These are phyloP conservation scores for Diaporthe citriasiana DNA, from an alignment of 2,329 filamentous ascomycete species.

Conservation along the genomic window DNA sequence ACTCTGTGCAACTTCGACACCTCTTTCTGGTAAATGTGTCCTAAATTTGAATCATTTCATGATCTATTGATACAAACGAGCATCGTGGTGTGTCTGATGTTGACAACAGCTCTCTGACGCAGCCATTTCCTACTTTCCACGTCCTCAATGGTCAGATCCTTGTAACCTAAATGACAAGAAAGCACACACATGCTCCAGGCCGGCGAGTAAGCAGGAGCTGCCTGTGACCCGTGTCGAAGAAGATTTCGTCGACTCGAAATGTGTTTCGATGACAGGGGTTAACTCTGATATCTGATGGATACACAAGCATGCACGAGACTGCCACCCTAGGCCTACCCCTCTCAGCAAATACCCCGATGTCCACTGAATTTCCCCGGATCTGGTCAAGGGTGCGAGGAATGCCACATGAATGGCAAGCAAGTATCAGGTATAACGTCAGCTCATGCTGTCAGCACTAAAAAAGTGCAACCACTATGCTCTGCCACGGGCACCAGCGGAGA, in stretches of 20 bases:
- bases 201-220: no score
- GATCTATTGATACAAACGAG: no score
- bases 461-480: neutral
- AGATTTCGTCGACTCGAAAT: neutral
- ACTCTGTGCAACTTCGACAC: no score
- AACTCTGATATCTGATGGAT: neutral
- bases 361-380: neutral
- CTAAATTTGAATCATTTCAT: no score
- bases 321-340: neutral
- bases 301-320: neutral
- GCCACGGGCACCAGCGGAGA: neutral
- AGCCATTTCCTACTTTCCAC: no score
- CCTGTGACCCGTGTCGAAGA: no score
- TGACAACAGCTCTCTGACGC: no score
- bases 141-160: no score
- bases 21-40: no score
- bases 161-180: no score
- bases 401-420: neutral
- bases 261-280: neutral
- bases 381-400: neutral
- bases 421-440: neutral
- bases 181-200: no score
- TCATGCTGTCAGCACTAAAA: conserved; percentile 8
- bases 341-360: neutral
- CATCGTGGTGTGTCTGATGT: no score